Evolutionary conservation across 23 red algal genomes (phyloP).

Genomic region (Gracilaria vermiculophylla): DNA sequence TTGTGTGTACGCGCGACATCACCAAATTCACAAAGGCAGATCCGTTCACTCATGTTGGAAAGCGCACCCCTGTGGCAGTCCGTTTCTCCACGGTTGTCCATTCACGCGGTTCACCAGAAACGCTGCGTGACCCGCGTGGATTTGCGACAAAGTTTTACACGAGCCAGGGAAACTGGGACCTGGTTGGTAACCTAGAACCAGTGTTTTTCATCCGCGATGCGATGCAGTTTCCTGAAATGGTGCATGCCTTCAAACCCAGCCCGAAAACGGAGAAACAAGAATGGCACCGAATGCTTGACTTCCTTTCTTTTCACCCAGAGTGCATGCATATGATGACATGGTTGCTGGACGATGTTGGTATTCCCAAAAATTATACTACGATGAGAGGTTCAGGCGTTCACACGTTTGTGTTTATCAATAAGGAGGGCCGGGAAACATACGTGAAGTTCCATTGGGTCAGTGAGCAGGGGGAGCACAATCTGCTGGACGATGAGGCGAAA

Average conservation of each 20-base stretch:
- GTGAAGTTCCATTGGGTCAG: conserved; percentile 96
- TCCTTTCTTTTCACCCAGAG: conserved; percentile 85
- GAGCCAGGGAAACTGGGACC: conserved; percentile 84
- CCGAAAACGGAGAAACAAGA: conserved; percentile 93
- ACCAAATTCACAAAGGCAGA: conserved; percentile 82
- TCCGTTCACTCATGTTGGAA: conserved; percentile 81
- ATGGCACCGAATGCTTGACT: conserved; percentile 88
- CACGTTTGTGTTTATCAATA: conserved; percentile 81
- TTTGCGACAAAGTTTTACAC: conserved; percentile 95
- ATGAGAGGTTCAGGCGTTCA: conserved; percentile 92
- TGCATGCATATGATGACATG: conserved; percentile 93
- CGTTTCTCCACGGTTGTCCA: conserved; percentile 98
- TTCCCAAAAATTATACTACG: conserved; percentile 80
- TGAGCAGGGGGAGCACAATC: conserved; percentile 82
- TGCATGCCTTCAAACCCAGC: conserved; percentile 96
- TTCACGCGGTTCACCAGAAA: conserved; percentile 91
- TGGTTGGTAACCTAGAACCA: conserved; percentile 91
- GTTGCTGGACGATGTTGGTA: conserved; percentile 88
- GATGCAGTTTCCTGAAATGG: conserved; percentile 95
- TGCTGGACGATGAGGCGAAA: conserved; percentile 92
- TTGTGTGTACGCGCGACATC: conserved; percentile 85
- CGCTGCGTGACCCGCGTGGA: conserved; percentile 94
- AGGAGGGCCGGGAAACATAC: conserved; percentile 80
- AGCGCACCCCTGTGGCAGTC: conserved; percentile 81
- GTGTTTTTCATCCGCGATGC: conserved; percentile 99